These are phyloP conservation scores for Phenoliferia sp. DNA, from an alignment of 1,284 basidiomycete genomes.

Conservation along the genomic window DNA sequence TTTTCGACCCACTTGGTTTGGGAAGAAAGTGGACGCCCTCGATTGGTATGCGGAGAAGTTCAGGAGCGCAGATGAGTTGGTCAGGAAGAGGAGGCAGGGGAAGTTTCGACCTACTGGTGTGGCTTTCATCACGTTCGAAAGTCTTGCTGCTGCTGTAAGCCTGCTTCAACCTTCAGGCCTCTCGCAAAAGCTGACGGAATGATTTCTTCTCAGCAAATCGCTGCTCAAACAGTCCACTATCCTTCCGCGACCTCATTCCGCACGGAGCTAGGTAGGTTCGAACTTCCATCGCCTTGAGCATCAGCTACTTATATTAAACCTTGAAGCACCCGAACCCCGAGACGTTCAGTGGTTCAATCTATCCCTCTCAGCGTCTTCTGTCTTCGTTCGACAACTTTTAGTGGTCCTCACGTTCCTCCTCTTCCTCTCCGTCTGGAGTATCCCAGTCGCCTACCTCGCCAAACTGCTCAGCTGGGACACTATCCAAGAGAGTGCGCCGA, in stretches of 20 bases:
- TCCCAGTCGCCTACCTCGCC: conserved; percentile 79
- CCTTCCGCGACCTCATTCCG: conserved; percentile 60
- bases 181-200: neutral
- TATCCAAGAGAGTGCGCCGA: conserved; percentile 82
- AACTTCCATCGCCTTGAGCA: neutral
- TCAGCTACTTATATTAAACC: neutral
- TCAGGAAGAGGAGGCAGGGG: conserved; percentile 57
- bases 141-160: conserved; percentile 81
- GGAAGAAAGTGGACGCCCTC: conserved; percentile 71
- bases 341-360: conserved; percentile 95
- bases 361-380: conserved; percentile 55
- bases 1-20: conserved; percentile 62
- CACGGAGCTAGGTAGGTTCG: conserved; percentile 52
- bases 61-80: conserved; percentile 69
- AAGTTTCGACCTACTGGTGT: conserved; percentile 72
- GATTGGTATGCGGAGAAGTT: conserved; percentile 76
- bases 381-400: conserved; percentile 61
- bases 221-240: conserved; percentile 77
- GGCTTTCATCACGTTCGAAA: conserved; percentile 96
- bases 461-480: conserved; percentile 82
- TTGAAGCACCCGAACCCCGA: conserved; percentile 78
- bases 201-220: conserved; percentile 67
- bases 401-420: conserved; percentile 51
- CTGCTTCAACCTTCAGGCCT: neutral
- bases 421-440: conserved; percentile 53